Conservation (phyloP, 176 grass and related monocot species). For the Cocos nucifera region DNA sequence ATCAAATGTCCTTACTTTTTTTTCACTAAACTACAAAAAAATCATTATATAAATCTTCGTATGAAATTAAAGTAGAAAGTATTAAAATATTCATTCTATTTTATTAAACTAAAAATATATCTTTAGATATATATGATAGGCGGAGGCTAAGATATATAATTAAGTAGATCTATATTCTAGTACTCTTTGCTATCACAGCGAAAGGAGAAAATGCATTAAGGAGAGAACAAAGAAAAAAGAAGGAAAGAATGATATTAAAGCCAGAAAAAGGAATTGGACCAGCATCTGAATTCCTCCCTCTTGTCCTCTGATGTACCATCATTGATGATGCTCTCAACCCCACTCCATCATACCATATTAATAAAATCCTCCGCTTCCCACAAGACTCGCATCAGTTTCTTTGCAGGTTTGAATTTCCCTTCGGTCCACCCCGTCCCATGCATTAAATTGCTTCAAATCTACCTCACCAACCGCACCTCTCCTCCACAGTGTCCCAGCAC, state of each 20-base stretch:
- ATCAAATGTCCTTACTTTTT: too few species aligned
- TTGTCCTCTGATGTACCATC: slow-evolving; percentile 40
- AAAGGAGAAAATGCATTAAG: too few species aligned
- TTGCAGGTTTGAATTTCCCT: background rate
- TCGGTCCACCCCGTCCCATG: background rate
- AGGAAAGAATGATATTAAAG: background rate
- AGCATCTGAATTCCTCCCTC: slow-evolving; percentile 35
- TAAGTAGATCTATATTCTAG: too few species aligned
- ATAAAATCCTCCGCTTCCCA: slow-evolving; percentile 12
- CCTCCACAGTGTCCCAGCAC: background rate
- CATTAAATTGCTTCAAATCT: slow-evolving; percentile 40
- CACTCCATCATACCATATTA: slow-evolving; percentile 9
- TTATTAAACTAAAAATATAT: too few species aligned
- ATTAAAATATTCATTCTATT: too few species aligned
- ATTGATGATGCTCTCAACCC: slow-evolving; percentile 39
- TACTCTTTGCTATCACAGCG: slow-evolving; percentile 16
- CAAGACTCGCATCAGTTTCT: background rate
- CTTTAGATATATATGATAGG: too few species aligned
- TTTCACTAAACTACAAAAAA: too few species aligned
- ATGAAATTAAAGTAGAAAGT: too few species aligned
- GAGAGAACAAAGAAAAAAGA: background rate
- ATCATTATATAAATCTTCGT: too few species aligned
- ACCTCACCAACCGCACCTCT: slow-evolving; percentile 31
- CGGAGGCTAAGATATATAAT: too few species aligned
- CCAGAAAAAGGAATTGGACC: background rate